Conservation (phyloP, 1,284 basidiomycete genomes). For the Grifola frondosa region DNA sequence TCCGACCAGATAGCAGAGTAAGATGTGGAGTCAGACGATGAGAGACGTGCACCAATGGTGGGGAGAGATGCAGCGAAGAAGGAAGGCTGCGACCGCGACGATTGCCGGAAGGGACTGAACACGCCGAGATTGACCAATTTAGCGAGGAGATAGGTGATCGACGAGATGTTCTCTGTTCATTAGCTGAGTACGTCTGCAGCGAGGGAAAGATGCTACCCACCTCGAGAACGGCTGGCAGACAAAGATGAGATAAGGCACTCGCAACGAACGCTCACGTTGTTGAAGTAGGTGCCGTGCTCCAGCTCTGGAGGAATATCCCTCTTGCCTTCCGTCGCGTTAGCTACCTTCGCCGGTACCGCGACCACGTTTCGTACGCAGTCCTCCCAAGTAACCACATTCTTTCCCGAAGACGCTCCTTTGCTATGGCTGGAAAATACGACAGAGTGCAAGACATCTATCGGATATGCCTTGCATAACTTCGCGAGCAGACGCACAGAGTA, state of each 20-base stretch:
- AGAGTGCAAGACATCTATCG: slow-evolving; percentile 65
- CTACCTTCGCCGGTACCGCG: slow-evolving; percentile 63
- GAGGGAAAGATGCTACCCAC: slow-evolving; percentile 22
- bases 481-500: slow-evolving; percentile 53
- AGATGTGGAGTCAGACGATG: slow-evolving; percentile 4
- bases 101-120: slow-evolving; percentile 52
- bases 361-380: slow-evolving; percentile 62
- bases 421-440: slow-evolving; percentile 40
- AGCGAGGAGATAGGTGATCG: slow-evolving; percentile 54
- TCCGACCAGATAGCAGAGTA: slow-evolving; percentile 55
- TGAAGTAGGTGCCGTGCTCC: slow-evolving; percentile 54
- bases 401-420: slow-evolving; percentile 17
- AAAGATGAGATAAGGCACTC: slow-evolving; percentile 46
- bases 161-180: slow-evolving; percentile 29
- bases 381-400: slow-evolving; percentile 56
- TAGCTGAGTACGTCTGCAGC: neutral
- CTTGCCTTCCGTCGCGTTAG: slow-evolving; percentile 54
- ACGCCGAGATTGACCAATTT: slow-evolving; percentile 67
- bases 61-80: slow-evolving; percentile 58
- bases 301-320: slow-evolving; percentile 44
- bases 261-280: slow-evolving; percentile 50
- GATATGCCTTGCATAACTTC: slow-evolving; percentile 57
- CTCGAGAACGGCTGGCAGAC: slow-evolving; percentile 28
- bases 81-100: slow-evolving; percentile 55
- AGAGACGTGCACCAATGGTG: slow-evolving; percentile 46